Base-by-base conservation (phyloP, 306 rosid species). In the Quillaja saponaria region DNA sequence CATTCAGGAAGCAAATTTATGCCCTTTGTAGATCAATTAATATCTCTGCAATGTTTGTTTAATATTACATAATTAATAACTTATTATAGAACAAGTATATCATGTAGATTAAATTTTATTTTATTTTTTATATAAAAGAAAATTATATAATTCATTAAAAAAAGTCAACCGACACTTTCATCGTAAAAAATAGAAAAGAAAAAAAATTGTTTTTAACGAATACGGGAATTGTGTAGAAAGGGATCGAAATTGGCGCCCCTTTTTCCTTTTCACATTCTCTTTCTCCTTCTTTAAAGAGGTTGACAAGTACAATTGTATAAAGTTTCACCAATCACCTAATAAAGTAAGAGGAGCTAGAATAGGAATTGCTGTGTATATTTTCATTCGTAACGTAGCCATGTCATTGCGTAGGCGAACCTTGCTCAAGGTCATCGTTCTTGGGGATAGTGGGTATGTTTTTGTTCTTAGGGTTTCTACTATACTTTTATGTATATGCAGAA, bases 361-460 rank as follows among this genome's bases (percentile, higher is more conserved):
- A n/a, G 45, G 35, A 17, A 6, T 39, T 39, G 41, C 63, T 3
- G 25, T 54, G 10, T 55, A 9, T 33, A 45, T 47, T 38, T 34
- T 11, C 64, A 41, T 38, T 47, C 21, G 34, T 39, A 12, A 65
- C 54, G 39, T 56, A 25, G 72, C 82, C 80, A 91, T 91, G 98
- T 77, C 97, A 64, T 44, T 77, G 73, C 96, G 98, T 50, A 80
- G 96, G 49, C 82, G 98, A 74, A 85, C 90, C 71, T 82, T 91
- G 92, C 96, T 91, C 66, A 91, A 91, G 88, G 98, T 91, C 82
- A 91, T 91, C 82, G 98, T 86, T 44, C 96, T 91, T 61, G 98
- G 96, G 67, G 98, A 91, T 58, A 88, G 98, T 49, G 96, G 98
- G 98, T 91, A 75, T 46, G 75, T 62, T 18, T 49, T 53, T 46